phyloP scores from a whole-genome alignment of 1,284 basidiomycete genomes.

The Sporisorium graminicola region DNA sequence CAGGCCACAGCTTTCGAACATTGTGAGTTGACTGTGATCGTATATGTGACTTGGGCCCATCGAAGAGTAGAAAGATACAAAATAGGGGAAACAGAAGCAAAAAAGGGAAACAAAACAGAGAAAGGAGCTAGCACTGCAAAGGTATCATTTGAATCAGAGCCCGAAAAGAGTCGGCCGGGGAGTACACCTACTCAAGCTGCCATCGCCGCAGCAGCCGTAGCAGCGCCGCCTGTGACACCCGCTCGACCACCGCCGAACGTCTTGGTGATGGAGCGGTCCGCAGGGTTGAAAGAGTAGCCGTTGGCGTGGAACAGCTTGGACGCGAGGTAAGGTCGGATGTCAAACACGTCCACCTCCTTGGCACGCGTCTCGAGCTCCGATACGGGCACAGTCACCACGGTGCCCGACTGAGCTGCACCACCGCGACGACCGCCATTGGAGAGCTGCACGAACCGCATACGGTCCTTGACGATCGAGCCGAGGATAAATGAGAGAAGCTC shows the following conservation, averaged over 20 bases:
- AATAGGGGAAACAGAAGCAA: not conserved
- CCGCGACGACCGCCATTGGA: slow-evolving; percentile 63
- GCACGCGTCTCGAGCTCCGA: slow-evolving; percentile 74
- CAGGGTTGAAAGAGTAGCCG: slow-evolving; percentile 77
- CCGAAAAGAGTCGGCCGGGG: not conserved
- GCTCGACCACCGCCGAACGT: slow-evolving; percentile 49
- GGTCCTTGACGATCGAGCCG: slow-evolving; percentile 94
- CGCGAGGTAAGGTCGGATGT: slow-evolving; percentile 84
- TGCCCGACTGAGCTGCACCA: slow-evolving; percentile 23
- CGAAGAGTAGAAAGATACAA: not conserved
- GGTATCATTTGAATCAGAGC: slow-evolving; percentile 1
- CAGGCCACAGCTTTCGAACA: not conserved
- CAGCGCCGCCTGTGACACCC: slow-evolving; percentile 19
- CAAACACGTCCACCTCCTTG: slow-evolving; percentile 93
- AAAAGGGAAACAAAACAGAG: not conserved
- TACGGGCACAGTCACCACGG: slow-evolving; percentile 60
- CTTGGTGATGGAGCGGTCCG: slow-evolving; percentile 61
- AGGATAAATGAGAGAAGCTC: slow-evolving; percentile 94
- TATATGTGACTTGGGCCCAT: not conserved
- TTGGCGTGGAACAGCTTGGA: slow-evolving; percentile 89
- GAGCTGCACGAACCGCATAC: slow-evolving; percentile 77
- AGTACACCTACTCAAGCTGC: slow-evolving; percentile 12
- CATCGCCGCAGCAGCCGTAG: slow-evolving; percentile 28
- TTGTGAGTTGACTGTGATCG: not conserved
- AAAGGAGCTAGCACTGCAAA: slow-evolving; percentile 1